Evolutionary conservation across 2,329 filamentous ascomycete genomes (phyloP).

Genomic region (Curvularia eragrostidis): DNA sequence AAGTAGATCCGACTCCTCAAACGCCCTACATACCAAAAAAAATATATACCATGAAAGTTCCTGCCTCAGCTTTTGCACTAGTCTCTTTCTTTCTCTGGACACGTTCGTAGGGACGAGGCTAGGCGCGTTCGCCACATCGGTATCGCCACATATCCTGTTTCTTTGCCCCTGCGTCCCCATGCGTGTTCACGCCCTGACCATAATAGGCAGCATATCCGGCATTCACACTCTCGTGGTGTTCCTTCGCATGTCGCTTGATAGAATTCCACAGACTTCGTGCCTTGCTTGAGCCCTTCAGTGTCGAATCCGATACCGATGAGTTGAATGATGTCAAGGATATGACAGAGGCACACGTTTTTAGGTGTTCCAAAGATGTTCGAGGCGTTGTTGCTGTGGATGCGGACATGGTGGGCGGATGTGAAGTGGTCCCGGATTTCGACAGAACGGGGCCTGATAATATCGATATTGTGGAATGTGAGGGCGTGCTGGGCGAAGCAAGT

Average conservation of each 20-base stretch:
- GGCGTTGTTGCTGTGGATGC: conserved; percentile 26
- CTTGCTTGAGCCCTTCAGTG: conserved; percentile 11
- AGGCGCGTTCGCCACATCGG: conserved; percentile 15
- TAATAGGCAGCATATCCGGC: conserved; percentile 32
- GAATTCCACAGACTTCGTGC: conserved; percentile 19
- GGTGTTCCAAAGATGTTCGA: conserved; percentile 25
- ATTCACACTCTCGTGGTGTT: conserved; percentile 34
- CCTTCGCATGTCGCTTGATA: conserved; percentile 27
- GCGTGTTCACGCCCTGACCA: conserved; percentile 15
- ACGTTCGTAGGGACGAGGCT: neutral
- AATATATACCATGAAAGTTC: no score
- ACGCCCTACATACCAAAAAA: neutral
- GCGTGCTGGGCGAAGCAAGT: no score
- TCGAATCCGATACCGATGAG: conserved; percentile 3
- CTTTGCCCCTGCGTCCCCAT: neutral
- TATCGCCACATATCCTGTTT: conserved; percentile 29
- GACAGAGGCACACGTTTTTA: conserved; percentile 16
- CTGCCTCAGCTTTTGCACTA: no score
- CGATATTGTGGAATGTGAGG: neutral
- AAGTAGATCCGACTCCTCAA: neutral
- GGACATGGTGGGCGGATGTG: conserved; percentile 13
- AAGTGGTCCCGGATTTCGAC: neutral
- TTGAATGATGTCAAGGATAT: conserved; percentile 9
- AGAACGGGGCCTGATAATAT: neutral
- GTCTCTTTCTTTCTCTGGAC: neutral